phyloP scores from a whole-genome alignment of 129 eudicot genomes.

The Escallonia rubra region DNA sequence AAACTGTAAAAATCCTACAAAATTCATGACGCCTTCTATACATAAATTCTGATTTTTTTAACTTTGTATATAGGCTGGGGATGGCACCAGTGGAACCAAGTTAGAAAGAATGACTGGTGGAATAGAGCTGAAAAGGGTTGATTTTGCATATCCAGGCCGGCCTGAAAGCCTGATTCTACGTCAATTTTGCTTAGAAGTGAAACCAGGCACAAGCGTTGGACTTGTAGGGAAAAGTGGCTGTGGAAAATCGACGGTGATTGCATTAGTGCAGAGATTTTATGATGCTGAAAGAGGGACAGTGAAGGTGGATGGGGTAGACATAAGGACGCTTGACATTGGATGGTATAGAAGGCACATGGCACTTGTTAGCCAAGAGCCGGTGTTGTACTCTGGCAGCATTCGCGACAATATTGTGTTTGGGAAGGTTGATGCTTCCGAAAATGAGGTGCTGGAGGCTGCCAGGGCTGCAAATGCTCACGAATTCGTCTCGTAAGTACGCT shows the following conservation, averaged over 20 bases:
- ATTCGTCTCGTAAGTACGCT: slow-evolving; percentile 70
- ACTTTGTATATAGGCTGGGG: slow-evolving; percentile 22
- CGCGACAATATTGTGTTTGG: slow-evolving; percentile 75
- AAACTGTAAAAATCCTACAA: too few species aligned
- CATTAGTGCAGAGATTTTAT: slow-evolving; percentile 71
- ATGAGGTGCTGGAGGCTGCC: slow-evolving; percentile 77
- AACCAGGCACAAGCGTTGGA: slow-evolving; percentile 77
- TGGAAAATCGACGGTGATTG: slow-evolving; percentile 87
- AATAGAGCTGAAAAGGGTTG: slow-evolving; percentile 71
- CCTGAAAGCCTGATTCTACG: slow-evolving; percentile 53
- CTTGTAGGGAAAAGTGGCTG: slow-evolving; percentile 96
- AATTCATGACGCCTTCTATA: too few species aligned
- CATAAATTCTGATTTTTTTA: background rate
- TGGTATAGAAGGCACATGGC: slow-evolving; percentile 87
- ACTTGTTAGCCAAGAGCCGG: slow-evolving; percentile 93
- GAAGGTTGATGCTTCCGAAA: slow-evolving; percentile 74
- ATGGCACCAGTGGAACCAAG: slow-evolving; percentile 27
- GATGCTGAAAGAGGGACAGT: slow-evolving; percentile 68
- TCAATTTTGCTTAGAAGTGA: slow-evolving; percentile 66
- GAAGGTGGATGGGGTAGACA: slow-evolving; percentile 74
- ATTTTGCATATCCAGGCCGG: slow-evolving; percentile 73
- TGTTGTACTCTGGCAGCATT: slow-evolving; percentile 69
- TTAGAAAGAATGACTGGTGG: slow-evolving; percentile 44
- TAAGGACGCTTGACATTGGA: slow-evolving; percentile 55
- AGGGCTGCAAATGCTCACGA: slow-evolving; percentile 92